phyloP scores from a whole-genome alignment of 2,329 filamentous ascomycete species.

The Didymella sp. region DNA sequence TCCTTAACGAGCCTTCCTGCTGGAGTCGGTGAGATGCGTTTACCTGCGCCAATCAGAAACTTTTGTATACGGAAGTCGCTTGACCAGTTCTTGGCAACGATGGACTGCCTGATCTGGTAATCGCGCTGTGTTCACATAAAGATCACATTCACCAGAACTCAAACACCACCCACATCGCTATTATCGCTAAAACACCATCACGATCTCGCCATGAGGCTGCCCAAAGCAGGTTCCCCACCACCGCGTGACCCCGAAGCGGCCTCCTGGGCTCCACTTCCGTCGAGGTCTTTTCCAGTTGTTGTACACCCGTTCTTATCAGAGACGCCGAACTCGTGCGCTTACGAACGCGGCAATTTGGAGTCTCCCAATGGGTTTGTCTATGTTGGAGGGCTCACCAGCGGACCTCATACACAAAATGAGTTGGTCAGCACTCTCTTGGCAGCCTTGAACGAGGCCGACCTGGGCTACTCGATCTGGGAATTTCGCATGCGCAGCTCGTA shows the following conservation, averaged over 20 bases:
- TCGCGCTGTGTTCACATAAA: not conserved
- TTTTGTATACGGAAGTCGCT: not conserved
- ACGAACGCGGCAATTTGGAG: slow-evolving; percentile 19
- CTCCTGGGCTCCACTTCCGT: not conserved
- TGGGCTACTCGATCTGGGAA: slow-evolving; percentile 25
- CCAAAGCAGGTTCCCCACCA: not conserved
- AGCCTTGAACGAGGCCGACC: not conserved
- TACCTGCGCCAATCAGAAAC: not conserved
- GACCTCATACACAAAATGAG: slow-evolving; percentile 20
- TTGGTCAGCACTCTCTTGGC: slow-evolving; percentile 4
- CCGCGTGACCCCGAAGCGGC: not conserved
- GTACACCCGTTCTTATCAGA: slow-evolving; percentile 22
- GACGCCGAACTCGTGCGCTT: slow-evolving; percentile 20
- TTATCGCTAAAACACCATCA: not conserved
- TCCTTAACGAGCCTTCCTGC: not conserved
- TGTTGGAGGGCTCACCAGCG: slow-evolving; percentile 27
- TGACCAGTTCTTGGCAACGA: slow-evolving; percentile 1
- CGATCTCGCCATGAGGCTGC: not conserved
- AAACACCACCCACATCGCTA: not conserved
- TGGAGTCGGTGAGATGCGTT: too few relatives aligned
- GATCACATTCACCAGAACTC: not conserved
- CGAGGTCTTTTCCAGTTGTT: slow-evolving; percentile 3
- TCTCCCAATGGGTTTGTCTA: slow-evolving; percentile 24
- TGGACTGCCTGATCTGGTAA: not conserved
- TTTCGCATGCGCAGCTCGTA: slow-evolving; percentile 32